Conservation (phyloP, 192 early-diverging fungal species). For the Linnemannia hyalina region DNA sequence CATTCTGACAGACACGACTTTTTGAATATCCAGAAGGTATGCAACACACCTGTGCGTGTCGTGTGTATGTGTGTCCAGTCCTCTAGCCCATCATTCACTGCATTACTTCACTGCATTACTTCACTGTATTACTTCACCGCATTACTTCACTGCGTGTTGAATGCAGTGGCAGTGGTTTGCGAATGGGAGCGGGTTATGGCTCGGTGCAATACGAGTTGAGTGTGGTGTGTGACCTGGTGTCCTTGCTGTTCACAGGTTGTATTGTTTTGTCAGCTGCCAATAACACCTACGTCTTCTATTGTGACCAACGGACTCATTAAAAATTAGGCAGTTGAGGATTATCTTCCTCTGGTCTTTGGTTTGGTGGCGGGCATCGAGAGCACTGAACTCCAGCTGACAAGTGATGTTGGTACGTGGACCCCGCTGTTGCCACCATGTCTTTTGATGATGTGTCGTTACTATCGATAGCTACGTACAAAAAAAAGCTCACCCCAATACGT, state of each 20-base stretch:
- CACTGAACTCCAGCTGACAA: conserved; percentile 19
- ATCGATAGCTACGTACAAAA: not conserved
- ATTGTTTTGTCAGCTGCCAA: not conserved
- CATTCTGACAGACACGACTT: conserved; percentile 56
- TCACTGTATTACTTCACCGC: not conserved
- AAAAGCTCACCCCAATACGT: not conserved
- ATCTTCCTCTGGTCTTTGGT: conserved; percentile 41
- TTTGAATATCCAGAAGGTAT: conserved; percentile 62
- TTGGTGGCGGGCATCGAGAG: conserved; percentile 34
- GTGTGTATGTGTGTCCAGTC: not conserved
- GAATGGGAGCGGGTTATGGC: not conserved
- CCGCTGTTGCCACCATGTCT: not conserved
- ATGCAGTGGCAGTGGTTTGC: not conserved
- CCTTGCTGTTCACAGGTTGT: not conserved
- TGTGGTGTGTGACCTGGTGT: not conserved
- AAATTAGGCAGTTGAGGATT: conserved; percentile 42
- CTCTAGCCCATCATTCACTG: not conserved
- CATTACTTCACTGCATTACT: not conserved
- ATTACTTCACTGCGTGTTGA: not conserved
- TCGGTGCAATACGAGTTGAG: not conserved
- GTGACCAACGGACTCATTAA: not conserved
- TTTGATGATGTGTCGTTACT: not conserved
- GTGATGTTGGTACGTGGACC: conserved; percentile 25
- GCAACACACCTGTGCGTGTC: not conserved
- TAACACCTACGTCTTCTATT: not conserved